phyloP scores from a whole-genome alignment of 208 protist species.

The Acanthamoeba divionensis region DNA sequence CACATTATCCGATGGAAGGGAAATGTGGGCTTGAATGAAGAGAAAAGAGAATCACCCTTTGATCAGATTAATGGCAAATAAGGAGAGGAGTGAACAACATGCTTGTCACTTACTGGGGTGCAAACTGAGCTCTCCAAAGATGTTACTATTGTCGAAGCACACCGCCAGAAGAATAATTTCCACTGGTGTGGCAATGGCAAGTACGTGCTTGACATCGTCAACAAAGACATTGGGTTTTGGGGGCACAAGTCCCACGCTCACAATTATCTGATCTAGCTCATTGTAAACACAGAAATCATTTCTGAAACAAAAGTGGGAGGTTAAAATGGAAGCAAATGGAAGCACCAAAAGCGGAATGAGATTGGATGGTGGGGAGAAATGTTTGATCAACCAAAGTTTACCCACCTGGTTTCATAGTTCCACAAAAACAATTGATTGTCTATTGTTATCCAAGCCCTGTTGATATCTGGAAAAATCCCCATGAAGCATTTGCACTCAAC shows the following conservation, averaged over 20 bases:
- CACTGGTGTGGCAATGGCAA: conserved; percentile 65
- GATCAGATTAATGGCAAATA: neutral
- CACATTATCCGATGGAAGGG: conserved; percentile 64
- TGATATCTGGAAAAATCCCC: too few relatives aligned
- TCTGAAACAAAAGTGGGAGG: neutral
- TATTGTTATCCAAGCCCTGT: too few relatives aligned
- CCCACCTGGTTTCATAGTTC: too few relatives aligned
- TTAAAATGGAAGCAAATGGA: too few relatives aligned
- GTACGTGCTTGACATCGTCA: conserved; percentile 61
- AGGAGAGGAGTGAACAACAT: conserved; percentile 25
- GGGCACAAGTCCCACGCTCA: conserved; percentile 28
- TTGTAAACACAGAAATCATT: neutral
- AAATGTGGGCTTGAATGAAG: conserved; percentile 38
- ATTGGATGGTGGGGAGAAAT: too few relatives aligned
- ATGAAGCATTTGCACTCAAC: too few relatives aligned
- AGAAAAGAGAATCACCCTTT: conserved; percentile 2
- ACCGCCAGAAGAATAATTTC: conserved; percentile 65
- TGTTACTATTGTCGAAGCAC: conserved; percentile 40
- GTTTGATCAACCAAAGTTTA: too few relatives aligned
- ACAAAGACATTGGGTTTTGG: conserved; percentile 67
- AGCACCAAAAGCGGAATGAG: too few relatives aligned
- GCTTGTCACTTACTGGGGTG: neutral
- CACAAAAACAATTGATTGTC: too few relatives aligned
- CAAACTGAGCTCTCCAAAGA: conserved; percentile 9
- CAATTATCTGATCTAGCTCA: conserved; percentile 68